Evolutionary conservation across 1,284 basidiomycete species (phyloP).

Genomic region (Somion occarium): DNA sequence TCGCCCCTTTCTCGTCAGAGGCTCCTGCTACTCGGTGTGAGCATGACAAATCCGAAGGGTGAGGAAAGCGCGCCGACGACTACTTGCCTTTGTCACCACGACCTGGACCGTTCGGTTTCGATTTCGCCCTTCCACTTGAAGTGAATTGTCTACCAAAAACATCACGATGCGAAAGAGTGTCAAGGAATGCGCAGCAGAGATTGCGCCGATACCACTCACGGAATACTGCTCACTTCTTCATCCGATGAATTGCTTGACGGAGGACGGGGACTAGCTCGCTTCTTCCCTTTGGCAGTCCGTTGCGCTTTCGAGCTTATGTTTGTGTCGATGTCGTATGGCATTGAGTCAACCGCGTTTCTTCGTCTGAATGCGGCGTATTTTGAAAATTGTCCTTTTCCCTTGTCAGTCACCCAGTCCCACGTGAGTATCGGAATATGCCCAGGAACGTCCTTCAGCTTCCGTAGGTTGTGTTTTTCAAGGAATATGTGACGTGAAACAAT

Average conservation of each 20-base stretch:
- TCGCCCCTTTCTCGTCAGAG: background rate
- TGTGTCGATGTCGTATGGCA: background rate
- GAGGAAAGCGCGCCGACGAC: background rate
- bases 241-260: background rate
- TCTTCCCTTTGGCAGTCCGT: background rate
- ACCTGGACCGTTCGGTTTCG: background rate
- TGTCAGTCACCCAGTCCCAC: conserved; percentile 51
- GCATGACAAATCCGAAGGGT: background rate
- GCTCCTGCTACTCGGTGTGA: no score
- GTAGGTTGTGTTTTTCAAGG: conserved; percentile 18
- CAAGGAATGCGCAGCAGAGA: background rate
- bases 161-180: background rate
- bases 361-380: conserved; percentile 7
- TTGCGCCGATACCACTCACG: background rate
- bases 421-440: conserved; percentile 54
- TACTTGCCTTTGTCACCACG: background rate
- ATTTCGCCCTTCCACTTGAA: background rate
- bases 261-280: background rate
- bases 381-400: background rate
- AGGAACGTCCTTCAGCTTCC: conserved; percentile 48
- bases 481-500: conserved; percentile 24
- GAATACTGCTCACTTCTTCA: background rate
- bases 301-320: background rate
- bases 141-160: background rate
- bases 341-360: background rate